These are phyloP conservation scores for Candida mattraensis DNA, from an alignment of 805 yeast genomes.

Conservation along the genomic window DNA sequence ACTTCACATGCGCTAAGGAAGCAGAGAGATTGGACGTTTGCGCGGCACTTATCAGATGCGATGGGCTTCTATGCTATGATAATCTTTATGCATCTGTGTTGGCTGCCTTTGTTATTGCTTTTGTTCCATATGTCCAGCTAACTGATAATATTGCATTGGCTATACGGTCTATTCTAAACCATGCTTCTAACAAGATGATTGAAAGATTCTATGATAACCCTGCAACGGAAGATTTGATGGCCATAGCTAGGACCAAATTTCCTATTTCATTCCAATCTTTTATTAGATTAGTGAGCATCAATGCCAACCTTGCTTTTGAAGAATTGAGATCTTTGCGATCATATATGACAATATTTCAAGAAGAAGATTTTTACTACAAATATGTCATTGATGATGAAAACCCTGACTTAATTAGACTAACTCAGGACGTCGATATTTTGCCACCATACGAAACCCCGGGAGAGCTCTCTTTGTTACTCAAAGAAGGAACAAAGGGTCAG, in stretches of 20 bases:
- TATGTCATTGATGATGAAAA: conserved; percentile 51
- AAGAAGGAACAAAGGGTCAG: conserved; percentile 67
- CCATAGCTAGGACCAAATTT: conserved; percentile 67
- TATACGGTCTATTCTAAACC: conserved; percentile 41
- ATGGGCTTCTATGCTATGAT: conserved; percentile 48
- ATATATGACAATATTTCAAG: conserved; percentile 52
- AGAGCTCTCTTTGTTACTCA: conserved; percentile 44
- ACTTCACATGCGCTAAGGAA: conserved; percentile 38
- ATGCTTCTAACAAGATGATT: conserved; percentile 45
- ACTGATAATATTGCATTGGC: conserved; percentile 45
- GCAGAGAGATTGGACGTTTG: conserved; percentile 47
- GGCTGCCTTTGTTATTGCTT: conserved; percentile 43
- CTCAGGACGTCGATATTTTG: conserved; percentile 40
- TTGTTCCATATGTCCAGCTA: conserved; percentile 49
- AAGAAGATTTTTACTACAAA: conserved; percentile 38
- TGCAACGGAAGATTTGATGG: conserved; percentile 43
- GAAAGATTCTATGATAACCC: conserved; percentile 46
- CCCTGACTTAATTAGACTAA: conserved; percentile 48
- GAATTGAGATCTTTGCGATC: conserved; percentile 61
- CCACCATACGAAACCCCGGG: conserved; percentile 52
- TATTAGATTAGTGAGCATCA: conserved; percentile 57
- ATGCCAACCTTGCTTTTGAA: conserved; percentile 64
- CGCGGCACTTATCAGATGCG: conserved; percentile 40
- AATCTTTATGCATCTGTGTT: conserved; percentile 49
- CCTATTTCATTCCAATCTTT: conserved; percentile 66